Base-by-base conservation (phyloP, 257 asterid genomes). In the Voacanga thouarsii region DNA sequence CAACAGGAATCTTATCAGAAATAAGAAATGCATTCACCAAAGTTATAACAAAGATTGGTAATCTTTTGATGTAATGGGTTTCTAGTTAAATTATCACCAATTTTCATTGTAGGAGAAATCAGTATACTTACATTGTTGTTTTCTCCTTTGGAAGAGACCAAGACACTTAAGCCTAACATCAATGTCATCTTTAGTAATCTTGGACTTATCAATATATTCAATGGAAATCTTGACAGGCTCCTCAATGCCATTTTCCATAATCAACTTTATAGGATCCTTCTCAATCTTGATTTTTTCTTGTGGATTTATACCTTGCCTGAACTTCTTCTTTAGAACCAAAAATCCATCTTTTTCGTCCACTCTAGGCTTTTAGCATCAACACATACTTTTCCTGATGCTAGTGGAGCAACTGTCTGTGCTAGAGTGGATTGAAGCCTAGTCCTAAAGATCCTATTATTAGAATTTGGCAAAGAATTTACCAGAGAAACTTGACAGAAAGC, bases 121-220 rank as follows among this genome's bases (percentile, higher is more conserved):
- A 47, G 7, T 24, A 2, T 47, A 80, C 96, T 89, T 78, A 95
- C 99, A 95, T 1, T 95, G 99, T 68, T 90, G 94, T 80, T 93
- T 95, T 68, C 99, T 87, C 78, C 98, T 76, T 75, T 95, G 99
- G 81, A 95, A 95, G 41, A 95, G 93, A 43, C 99, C 99, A 49
- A 95, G 97, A 98, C 99, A 95, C 76, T 95, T 95, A 78, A 95
- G 97, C 68, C 99, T 88, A 0, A 88, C 88, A 79, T 95, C 99
- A 76, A 95, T 87, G 51, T 95, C 99, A 76, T 95, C 99, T 70
- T 93, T 95, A 12, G 82, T 84, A 16, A 85, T 80, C 86, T 95
- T 95, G 0, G 93, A 86, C 57, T 90, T 84, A 9, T 93, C 99
- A 41, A 95, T 85, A 14, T 93, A 97, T 79, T 93, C 97, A 16